Conservation (phyloP, 257 asterid species). For the Gynochthodes officinalis region DNA sequence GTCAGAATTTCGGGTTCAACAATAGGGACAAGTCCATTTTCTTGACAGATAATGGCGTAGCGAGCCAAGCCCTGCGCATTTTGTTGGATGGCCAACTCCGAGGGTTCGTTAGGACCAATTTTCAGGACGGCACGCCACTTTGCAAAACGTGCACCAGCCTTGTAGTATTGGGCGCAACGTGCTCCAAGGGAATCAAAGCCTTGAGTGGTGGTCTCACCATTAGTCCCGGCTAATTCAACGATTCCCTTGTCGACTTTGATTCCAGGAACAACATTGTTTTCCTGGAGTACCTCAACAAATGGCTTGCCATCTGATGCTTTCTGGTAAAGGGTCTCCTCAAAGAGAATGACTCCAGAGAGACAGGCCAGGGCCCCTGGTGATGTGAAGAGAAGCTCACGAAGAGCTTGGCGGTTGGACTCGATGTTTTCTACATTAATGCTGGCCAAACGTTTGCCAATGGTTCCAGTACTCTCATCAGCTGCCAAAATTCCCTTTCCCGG, state of each 20-base stretch:
- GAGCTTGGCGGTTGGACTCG: constrained; percentile 78
- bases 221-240: constrained; percentile 68
- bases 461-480: constrained; percentile 93
- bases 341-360: constrained; percentile 87
- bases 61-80: constrained; percentile 92
- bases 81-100: constrained; percentile 68
- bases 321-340: constrained; percentile 89
- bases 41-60: constrained; percentile 83
- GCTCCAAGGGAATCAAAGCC: constrained; percentile 69
- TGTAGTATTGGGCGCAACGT: constrained; percentile 74
- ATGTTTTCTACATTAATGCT: constrained; percentile 77
- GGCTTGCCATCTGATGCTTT: constrained; percentile 67
- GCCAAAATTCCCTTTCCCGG: constrained; percentile 89
- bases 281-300: constrained; percentile 67
- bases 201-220: constrained; percentile 83
- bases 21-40: constrained; percentile 84
- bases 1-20: constrained; percentile 85
- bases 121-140: constrained; percentile 86
- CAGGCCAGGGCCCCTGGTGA: constrained; percentile 67
- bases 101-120: constrained; percentile 70
- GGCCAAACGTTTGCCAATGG: constrained; percentile 75
- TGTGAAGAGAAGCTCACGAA: constrained; percentile 87
- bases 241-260: constrained; percentile 89
- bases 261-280: constrained; percentile 66
- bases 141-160: constrained; percentile 90